phyloP scores from a whole-genome alignment of 1,139 yeast species.

The Fermentozyma sake region DNA sequence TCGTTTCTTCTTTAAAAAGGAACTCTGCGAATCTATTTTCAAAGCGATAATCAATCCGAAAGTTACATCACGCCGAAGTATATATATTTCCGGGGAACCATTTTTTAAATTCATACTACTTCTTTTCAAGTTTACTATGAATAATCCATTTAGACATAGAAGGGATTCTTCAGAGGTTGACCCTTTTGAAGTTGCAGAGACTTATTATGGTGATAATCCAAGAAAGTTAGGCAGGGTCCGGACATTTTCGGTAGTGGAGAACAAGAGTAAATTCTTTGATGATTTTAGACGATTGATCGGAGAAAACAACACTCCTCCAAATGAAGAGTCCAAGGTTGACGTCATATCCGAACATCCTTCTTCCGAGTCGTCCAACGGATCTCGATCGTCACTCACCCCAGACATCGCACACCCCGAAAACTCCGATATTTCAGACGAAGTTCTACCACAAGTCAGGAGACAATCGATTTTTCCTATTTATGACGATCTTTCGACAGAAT shows the following conservation, averaged over 20 bases:
- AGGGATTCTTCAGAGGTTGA: slow-evolving; percentile 43
- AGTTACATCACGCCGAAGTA: no score
- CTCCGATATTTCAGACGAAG: no score
- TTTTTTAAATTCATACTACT: no score
- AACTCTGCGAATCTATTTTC: no score
- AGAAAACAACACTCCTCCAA: slow-evolving; percentile 5
- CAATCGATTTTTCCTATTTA: slow-evolving; percentile 36
- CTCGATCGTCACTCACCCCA: not conserved
- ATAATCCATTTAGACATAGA: slow-evolving; percentile 1
- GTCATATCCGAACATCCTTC: slow-evolving; percentile 1
- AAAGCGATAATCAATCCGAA: no score
- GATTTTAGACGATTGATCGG: no score
- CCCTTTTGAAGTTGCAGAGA: slow-evolving; percentile 65
- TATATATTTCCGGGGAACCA: no score
- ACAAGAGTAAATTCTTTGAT: slow-evolving; percentile 13
- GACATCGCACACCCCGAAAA: not conserved
- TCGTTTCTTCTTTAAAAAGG: no score
- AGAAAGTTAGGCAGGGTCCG: slow-evolving; percentile 43
- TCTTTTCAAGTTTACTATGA: no score
- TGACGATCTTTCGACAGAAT: slow-evolving; percentile 10
- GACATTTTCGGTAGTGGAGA: slow-evolving; percentile 47
- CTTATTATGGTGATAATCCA: slow-evolving; percentile 69
- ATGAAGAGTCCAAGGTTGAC: not conserved
- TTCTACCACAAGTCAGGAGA: slow-evolving; percentile 2
- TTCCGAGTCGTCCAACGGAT: slow-evolving; percentile 1